Percentiles rank a stretch among this genome's conserved stretches.
Evolutionary conservation across 768 basidiomycete species (phyloP).

Genomic region (Mycena alexandri): DNA sequence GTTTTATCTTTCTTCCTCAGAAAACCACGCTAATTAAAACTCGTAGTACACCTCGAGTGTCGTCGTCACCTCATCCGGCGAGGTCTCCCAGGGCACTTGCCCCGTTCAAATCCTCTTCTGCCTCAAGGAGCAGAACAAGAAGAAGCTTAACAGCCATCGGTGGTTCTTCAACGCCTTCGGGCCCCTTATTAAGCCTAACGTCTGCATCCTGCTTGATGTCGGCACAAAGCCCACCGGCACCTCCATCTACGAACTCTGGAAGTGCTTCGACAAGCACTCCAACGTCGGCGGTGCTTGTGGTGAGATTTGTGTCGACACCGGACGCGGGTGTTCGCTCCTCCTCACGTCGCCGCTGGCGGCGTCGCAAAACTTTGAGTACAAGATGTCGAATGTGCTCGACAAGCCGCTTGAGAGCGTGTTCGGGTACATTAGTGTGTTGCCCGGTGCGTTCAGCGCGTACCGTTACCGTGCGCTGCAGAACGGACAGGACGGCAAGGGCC

Average conservation of each 20-base stretch:
- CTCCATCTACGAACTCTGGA: slow-evolving; percentile 97
- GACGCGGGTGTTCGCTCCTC: slow-evolving; percentile 77
- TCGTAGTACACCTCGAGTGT: slow-evolving; percentile 84
- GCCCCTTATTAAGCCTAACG: slow-evolving; percentile 88
- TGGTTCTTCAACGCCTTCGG: slow-evolving; percentile 99
- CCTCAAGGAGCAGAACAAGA: slow-evolving; percentile 96
- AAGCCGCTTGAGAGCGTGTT: slow-evolving; percentile 96
- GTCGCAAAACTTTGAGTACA: slow-evolving; percentile 98
- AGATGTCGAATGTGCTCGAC: slow-evolving; percentile 96
- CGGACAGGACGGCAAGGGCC: slow-evolving; percentile 89
- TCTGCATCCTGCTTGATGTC: slow-evolving; percentile 93
- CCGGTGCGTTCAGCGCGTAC: slow-evolving; percentile 94
- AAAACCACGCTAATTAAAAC: slow-evolving; percentile 11
- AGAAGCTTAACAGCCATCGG: slow-evolving; percentile 94
- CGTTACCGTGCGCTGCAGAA: slow-evolving; percentile 90
- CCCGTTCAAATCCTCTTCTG: slow-evolving; percentile 92
- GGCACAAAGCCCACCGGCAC: slow-evolving; percentile 96
- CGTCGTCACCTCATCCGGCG: slow-evolving; percentile 82
- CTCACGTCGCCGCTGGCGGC: slow-evolving; percentile 86
- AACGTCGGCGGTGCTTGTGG: slow-evolving; percentile 96
- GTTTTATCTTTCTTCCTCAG: not conserved
- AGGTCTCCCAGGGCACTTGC: slow-evolving; percentile 80
- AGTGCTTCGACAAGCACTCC: slow-evolving; percentile 89
- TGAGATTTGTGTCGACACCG: slow-evolving; percentile 90
- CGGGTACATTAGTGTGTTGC: slow-evolving; percentile 89